Percentiles rank a stretch among this genome's conserved stretches.
Conservation (phyloP, 176 grass and related monocot genomes). For the Areca catechu region DNA sequence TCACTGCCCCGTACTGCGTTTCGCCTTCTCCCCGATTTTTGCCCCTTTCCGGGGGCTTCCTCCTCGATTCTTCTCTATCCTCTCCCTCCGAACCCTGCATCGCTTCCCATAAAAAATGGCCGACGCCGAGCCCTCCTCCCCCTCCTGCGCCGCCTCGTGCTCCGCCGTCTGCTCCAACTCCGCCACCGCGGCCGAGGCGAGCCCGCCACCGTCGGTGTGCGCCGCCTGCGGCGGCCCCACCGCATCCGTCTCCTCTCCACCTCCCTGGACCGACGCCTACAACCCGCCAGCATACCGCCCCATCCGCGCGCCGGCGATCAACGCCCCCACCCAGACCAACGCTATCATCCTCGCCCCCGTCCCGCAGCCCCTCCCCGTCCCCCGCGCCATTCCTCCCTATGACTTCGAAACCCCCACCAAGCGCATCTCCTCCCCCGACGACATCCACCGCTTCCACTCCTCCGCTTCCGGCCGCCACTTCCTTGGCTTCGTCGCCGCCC, state of each 20-base stretch:
- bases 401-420: slow-evolving; percentile 46
- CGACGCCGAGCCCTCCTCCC: slow-evolving; percentile 4
- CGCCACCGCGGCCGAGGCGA: slow-evolving; percentile 13
- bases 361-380: slow-evolving; percentile 52
- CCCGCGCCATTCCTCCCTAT: slow-evolving; percentile 35
- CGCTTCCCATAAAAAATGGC: slow-evolving; percentile 8
- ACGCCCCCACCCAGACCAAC: slow-evolving; percentile 67
- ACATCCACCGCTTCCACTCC: slow-evolving; percentile 53
- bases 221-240: slow-evolving; percentile 20
- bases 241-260: not conserved
- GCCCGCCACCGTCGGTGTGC: slow-evolving; percentile 29
- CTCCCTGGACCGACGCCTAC: slow-evolving; percentile 49
- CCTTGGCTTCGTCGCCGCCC: slow-evolving; percentile 65
- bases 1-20: no score
- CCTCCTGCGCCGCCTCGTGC: not conserved
- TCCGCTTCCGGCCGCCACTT: slow-evolving; percentile 67
- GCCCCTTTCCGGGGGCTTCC: no score
- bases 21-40: no score
- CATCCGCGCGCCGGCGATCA: slow-evolving; percentile 69
- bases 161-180: no score
- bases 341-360: slow-evolving; percentile 70
- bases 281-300: slow-evolving; percentile 89
- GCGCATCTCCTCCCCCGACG: slow-evolving; percentile 46
- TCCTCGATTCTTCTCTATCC: no score
- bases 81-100: no score